Evolutionary conservation across 345 rosid species (phyloP).

Genomic region (Dipteronia sinensis): DNA sequence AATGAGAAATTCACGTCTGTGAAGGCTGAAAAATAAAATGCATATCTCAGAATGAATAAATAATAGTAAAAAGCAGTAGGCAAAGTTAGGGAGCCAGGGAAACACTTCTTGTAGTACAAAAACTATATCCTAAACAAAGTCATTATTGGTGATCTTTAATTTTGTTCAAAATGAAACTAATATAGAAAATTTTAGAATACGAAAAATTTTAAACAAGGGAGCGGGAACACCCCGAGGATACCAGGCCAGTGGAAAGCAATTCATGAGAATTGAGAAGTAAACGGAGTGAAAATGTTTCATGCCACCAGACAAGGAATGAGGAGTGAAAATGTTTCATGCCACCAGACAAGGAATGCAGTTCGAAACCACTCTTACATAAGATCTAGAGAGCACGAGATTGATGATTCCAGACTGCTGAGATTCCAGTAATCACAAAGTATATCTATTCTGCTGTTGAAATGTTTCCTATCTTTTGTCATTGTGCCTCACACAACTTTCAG

Average conservation of each 20-base stretch:
- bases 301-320: neutral
- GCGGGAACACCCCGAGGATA: neutral
- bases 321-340: neutral
- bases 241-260: neutral
- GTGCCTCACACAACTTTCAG: conserved; percentile 30
- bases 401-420: neutral
- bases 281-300: neutral
- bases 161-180: neutral
- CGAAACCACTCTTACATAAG: neutral
- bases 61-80: too few relatives aligned
- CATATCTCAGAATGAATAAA: too few relatives aligned
- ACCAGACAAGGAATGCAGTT: neutral
- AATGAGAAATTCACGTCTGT: too few relatives aligned
- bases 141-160: neutral
- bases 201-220: neutral
- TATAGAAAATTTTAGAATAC: neutral
- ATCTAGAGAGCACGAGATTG: neutral
- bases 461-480: conserved; percentile 6
- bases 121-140: neutral
- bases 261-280: neutral
- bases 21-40: too few relatives aligned
- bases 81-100: neutral
- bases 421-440: neutral
- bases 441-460: conserved; percentile 17
- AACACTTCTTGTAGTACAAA: neutral